phyloP scores from a whole-genome alignment of 2,329 filamentous ascomycete species.

The Ceratocystiopsis minuta region DNA sequence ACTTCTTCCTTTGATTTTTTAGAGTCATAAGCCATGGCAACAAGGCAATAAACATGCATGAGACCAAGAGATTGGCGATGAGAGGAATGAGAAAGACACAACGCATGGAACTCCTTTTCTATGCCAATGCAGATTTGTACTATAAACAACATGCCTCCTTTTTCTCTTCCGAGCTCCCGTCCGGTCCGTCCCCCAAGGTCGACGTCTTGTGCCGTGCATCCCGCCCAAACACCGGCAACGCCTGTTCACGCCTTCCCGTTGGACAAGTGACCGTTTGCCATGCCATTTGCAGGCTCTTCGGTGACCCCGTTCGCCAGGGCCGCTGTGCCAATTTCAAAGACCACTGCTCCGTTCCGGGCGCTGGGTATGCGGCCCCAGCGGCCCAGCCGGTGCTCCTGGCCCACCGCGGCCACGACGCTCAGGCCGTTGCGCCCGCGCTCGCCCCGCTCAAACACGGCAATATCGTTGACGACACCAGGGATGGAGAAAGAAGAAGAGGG shows the following conservation, averaged over 20 bases:
- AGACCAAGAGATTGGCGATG: background rate
- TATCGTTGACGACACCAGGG: slow-evolving; percentile 66
- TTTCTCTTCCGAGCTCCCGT: background rate
- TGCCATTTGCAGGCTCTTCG: slow-evolving; percentile 9
- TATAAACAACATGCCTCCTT: background rate
- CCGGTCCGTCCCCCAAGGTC: background rate
- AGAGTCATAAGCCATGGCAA: too few relatives aligned
- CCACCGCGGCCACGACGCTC: slow-evolving; percentile 70
- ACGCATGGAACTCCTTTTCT: background rate
- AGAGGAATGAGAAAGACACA: background rate
- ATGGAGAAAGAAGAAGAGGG: slow-evolving; percentile 7
- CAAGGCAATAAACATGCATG: too few relatives aligned
- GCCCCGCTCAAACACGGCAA: slow-evolving; percentile 72
- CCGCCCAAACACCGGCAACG: background rate
- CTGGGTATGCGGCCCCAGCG: slow-evolving; percentile 51
- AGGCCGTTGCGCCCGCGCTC: slow-evolving; percentile 59
- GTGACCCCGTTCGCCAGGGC: background rate
- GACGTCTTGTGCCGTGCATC: too few relatives aligned
- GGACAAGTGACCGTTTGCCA: slow-evolving; percentile 5
- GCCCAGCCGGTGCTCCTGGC: slow-evolving; percentile 71
- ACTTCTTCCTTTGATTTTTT: too few relatives aligned
- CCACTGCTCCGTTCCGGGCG: slow-evolving; percentile 66
- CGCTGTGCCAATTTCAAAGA: slow-evolving; percentile 52
- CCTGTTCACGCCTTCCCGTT: background rate
- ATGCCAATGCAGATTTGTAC: background rate